A percentile compares a stretch with the other conserved stretches of the same genome.
Conservation (phyloP, 768 basidiomycete species). For the Dictyophora rubrovolvata region DNA sequence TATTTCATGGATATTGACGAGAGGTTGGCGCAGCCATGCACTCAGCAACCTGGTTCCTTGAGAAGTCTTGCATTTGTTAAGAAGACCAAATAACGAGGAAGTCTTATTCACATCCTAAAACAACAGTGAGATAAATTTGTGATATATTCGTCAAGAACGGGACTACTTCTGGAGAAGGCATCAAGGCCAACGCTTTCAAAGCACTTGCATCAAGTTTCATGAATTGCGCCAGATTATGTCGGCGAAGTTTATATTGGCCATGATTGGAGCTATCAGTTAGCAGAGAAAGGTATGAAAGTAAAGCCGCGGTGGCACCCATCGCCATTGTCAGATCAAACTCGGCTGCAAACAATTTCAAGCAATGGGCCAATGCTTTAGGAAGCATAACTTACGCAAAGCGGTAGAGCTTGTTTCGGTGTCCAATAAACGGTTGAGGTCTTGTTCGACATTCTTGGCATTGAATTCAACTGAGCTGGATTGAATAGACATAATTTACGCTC, state of each 20-base stretch:
- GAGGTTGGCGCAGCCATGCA: constrained; percentile 92
- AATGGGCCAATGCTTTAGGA: background rate
- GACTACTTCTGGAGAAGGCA: constrained; percentile 54
- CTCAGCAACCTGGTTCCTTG: constrained; percentile 84
- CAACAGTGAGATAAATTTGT: constrained; percentile 14
- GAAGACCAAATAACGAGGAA: constrained; percentile 75
- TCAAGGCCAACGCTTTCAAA: constrained; percentile 76
- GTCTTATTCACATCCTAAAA: constrained; percentile 40
- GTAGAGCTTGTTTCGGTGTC: constrained; percentile 28
- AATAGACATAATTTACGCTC: background rate
- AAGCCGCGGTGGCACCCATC: constrained; percentile 69
- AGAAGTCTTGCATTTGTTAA: constrained; percentile 94
- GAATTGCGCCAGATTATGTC: constrained; percentile 87
- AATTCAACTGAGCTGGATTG: constrained; percentile 59
- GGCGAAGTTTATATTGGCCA: constrained; percentile 67
- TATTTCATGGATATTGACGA: constrained; percentile 90
- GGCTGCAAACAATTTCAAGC: constrained; percentile 32
- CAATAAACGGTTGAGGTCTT: constrained; percentile 68
- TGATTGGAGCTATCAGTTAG: constrained; percentile 69
- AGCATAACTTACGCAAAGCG: constrained; percentile 9
- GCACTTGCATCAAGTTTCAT: constrained; percentile 97
- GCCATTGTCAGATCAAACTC: constrained; percentile 70
- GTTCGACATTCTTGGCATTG: constrained; percentile 62
- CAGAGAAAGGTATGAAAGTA: constrained; percentile 75
- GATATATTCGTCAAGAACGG: background rate